Conservation (phyloP, 129 eudicot species). For the Deinandra increscens region DNA sequence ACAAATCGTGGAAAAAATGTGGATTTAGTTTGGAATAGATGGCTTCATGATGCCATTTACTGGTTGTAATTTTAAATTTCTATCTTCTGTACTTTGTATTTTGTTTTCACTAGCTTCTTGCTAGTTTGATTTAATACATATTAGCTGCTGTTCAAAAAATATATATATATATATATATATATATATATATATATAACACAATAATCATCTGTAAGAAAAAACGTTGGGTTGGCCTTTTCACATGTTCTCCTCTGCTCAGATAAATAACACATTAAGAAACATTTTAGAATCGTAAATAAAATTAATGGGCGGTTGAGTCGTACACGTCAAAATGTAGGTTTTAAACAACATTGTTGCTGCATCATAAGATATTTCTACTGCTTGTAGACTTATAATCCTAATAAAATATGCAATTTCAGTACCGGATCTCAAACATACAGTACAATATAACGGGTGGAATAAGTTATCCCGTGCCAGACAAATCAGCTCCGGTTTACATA, state of each 20-base stretch:
- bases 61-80: no score
- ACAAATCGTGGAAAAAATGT: no score
- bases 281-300: background rate
- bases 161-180: no score
- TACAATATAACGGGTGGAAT: constrained; percentile 51
- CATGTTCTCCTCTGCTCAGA: background rate
- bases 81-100: no score
- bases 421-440: constrained; percentile 74
- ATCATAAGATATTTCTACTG: constrained; percentile 8
- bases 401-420: constrained; percentile 44
- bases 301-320: background rate
- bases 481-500: constrained; percentile 90
- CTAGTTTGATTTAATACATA: no score
- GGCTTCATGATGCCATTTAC: no score
- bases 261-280: background rate
- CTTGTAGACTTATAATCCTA: background rate
- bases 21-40: no score
- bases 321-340: background rate
- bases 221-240: background rate
- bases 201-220: background rate
- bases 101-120: no score
- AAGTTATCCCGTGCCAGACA: constrained; percentile 67
- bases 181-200: no score
- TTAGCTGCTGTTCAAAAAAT: no score
- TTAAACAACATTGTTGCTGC: background rate